phyloP scores from a whole-genome alignment of 2,329 filamentous ascomycete species.

The Botrytis sinoallii region DNA sequence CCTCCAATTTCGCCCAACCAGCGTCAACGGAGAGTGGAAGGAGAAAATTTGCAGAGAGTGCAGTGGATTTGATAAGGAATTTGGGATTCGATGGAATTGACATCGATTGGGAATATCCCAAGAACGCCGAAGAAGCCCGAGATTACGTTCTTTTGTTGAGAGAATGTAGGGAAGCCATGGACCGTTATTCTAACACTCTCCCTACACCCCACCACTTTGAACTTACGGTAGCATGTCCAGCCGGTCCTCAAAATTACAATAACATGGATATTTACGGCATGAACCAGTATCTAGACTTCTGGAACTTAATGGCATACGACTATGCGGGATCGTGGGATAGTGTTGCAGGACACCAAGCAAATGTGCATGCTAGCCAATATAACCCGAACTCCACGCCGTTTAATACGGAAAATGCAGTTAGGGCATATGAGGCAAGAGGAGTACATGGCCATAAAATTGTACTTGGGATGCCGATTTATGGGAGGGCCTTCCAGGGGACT shows the following conservation, averaged over 20 bases:
- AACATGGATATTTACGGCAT: constrained; percentile 62
- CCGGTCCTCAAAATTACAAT: constrained; percentile 59
- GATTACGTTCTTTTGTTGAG: constrained; percentile 58
- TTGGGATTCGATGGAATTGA: constrained; percentile 74
- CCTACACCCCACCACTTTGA: constrained; percentile 51
- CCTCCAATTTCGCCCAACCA: constrained; percentile 73
- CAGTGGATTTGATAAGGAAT: constrained; percentile 73
- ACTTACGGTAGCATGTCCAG: constrained; percentile 62
- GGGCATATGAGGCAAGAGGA: constrained; percentile 64
- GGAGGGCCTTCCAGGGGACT: constrained; percentile 78
- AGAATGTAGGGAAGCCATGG: constrained; percentile 55
- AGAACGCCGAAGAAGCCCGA: constrained; percentile 51
- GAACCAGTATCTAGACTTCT: constrained; percentile 67
- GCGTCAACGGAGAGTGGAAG: constrained; percentile 69
- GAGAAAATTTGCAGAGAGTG: constrained; percentile 66
- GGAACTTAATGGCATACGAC: constrained; percentile 87
- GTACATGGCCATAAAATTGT: constrained; percentile 73
- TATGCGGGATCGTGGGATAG: constrained; percentile 80
- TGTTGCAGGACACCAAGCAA: constrained; percentile 73
- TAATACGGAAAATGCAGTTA: constrained; percentile 67
- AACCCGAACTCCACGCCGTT: constrained; percentile 72
- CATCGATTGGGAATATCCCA: constrained; percentile 68
- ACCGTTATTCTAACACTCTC: constrained; percentile 51
- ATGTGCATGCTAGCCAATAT: constrained; percentile 59
- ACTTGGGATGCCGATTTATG: constrained; percentile 89